These are phyloP conservation scores for Phycomyces nitens DNA, from an alignment of 192 early-diverging fungal genomes.

Conservation along the genomic window DNA sequence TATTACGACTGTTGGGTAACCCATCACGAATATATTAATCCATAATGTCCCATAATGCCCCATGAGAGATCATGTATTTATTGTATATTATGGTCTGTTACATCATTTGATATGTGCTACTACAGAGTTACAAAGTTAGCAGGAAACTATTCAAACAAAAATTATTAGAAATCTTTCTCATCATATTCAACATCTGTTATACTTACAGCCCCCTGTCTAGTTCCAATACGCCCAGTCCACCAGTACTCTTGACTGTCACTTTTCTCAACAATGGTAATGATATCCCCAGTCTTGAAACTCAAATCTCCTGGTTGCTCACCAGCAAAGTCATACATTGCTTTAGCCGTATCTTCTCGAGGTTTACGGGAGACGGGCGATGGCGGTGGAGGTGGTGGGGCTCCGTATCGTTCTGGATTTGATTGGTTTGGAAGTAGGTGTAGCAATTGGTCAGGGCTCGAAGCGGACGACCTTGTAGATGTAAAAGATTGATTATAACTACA, in stretches of 20 bases:
- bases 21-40: too few relatives aligned
- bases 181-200: too few relatives aligned
- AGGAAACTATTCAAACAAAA: too few relatives aligned
- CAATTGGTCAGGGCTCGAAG: slow-evolving; percentile 25
- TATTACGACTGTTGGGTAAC: too few relatives aligned
- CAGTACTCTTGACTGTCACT: slow-evolving; percentile 41
- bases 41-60: too few relatives aligned
- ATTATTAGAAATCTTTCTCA: too few relatives aligned
- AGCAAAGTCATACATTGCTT: slow-evolving; percentile 37
- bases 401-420: slow-evolving; percentile 2
- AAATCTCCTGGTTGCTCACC: slow-evolving; percentile 39
- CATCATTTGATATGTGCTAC: too few relatives aligned
- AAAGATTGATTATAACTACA: background rate
- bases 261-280: slow-evolving; percentile 41
- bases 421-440: background rate
- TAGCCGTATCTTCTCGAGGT: slow-evolving; percentile 20
- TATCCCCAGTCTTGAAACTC: slow-evolving; percentile 40
- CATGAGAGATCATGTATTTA: too few relatives aligned
- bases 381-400: slow-evolving; percentile 34
- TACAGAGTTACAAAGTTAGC: too few relatives aligned
- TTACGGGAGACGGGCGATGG: slow-evolving; percentile 38
- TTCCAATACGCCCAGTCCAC: slow-evolving; percentile 39
- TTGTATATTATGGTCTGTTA: too few relatives aligned
- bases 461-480: slow-evolving; percentile 10
- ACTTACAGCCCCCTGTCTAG: slow-evolving; percentile 29